A percentile compares a stretch with the other conserved stretches of the same genome.
phyloP scores from a whole-genome alignment of 2,329 filamentous ascomycete species.

The Triangularia verruculosa region DNA sequence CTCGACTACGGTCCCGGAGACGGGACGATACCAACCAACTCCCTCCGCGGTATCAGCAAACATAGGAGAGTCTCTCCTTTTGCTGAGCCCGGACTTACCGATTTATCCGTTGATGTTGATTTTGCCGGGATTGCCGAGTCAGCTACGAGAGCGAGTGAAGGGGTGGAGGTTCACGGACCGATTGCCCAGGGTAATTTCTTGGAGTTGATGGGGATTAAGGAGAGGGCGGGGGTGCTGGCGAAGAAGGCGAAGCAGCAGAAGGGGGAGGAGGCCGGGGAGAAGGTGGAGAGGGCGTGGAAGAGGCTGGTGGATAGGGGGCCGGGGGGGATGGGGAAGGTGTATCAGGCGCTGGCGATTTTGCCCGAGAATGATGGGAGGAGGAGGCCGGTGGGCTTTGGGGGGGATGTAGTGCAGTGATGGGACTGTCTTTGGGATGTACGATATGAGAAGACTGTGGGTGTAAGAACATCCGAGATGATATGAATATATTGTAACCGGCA shows the following conservation, averaged over 20 bases:
- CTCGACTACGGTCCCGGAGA: constrained; percentile 86
- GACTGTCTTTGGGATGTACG: background rate
- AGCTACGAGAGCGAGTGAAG: constrained; percentile 69
- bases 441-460: background rate
- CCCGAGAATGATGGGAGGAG: constrained; percentile 73
- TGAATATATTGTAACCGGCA: background rate
- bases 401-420: constrained; percentile 47
- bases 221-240: constrained; percentile 68
- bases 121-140: constrained; percentile 83
- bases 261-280: constrained; percentile 48
- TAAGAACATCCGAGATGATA: background rate
- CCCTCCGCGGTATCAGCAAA: constrained; percentile 78
- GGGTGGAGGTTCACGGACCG: constrained; percentile 89
- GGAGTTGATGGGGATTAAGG: constrained; percentile 74
- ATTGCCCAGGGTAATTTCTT: constrained; percentile 83
- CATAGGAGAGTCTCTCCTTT: constrained; percentile 80
- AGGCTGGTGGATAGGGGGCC: constrained; percentile 79
- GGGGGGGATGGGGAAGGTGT: constrained; percentile 88
- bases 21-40: constrained; percentile 75
- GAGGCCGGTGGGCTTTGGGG: constrained; percentile 88
- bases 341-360: constrained; percentile 88
- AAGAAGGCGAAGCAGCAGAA: constrained; percentile 35
- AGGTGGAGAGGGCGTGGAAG: constrained; percentile 72
- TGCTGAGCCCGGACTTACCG: constrained; percentile 73
- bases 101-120: constrained; percentile 90